Percentiles rank a stretch among this genome's conserved stretches.
These are phyloP conservation scores for Melampsora larici-populina DNA, from an alignment of 1,284 basidiomycete species.

Conservation along the genomic window DNA sequence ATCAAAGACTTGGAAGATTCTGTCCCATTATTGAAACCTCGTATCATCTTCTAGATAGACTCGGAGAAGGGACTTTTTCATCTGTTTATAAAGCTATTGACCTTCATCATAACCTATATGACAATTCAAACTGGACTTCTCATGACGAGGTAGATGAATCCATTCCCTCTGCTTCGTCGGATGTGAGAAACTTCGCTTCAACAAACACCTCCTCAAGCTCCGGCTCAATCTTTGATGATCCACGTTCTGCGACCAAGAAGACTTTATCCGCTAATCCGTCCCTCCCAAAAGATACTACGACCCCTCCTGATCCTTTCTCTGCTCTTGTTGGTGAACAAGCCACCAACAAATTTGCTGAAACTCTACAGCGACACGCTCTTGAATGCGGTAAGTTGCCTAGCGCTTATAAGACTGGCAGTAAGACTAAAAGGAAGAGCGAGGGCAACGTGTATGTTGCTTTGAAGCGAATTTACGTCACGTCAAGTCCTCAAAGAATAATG, in stretches of 20 bases:
- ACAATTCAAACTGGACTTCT: conserved; percentile 28
- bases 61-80: conserved; percentile 94
- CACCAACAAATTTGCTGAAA: conserved; percentile 38
- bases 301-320: conserved; percentile 23
- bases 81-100: conserved; percentile 97
- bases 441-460: conserved; percentile 73
- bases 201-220: conserved; percentile 28
- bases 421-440: conserved; percentile 49
- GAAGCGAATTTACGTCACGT: conserved; percentile 96
- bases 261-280: neutral
- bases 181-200: conserved; percentile 18
- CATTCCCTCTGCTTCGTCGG: conserved; percentile 1
- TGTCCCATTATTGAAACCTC: conserved; percentile 66
- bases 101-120: conserved; percentile 61
- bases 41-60: conserved; percentile 80
- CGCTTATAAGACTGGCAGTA: conserved; percentile 51
- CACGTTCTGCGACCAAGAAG: neutral
- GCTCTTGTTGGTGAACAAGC: conserved; percentile 32
- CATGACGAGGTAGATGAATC: neutral
- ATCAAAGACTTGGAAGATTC: conserved; percentile 61
- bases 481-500: conserved; percentile 81
- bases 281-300: neutral
- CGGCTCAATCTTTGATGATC: conserved; percentile 21
- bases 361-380: conserved; percentile 34
- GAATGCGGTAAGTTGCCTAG: conserved; percentile 60